Percentiles rank a stretch among this genome's conserved stretches.
Conservation (phyloP, 768 basidiomycete species). For the Rhizopogon salebrosus region DNA sequence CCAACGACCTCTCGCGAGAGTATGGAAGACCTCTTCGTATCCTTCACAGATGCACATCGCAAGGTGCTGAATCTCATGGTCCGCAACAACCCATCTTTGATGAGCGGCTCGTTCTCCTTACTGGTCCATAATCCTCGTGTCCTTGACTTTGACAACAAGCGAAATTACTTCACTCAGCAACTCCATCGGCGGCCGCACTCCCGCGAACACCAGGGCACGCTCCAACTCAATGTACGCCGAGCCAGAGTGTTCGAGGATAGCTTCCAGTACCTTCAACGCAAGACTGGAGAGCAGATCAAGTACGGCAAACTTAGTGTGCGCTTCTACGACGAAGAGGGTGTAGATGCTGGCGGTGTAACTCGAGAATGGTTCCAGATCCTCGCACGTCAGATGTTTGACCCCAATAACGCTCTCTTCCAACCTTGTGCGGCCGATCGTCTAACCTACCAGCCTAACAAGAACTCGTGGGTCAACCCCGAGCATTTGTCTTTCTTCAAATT, state of each 20-base stretch:
- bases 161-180: slow-evolving; percentile 92
- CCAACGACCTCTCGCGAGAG: slow-evolving; percentile 66
- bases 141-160: slow-evolving; percentile 98
- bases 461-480: slow-evolving; percentile 91
- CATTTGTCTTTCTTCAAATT: slow-evolving; percentile 98
- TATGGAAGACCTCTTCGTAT: slow-evolving; percentile 88
- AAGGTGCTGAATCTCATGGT: slow-evolving; percentile 97
- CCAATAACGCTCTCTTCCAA: slow-evolving; percentile 96
- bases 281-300: slow-evolving; percentile 94
- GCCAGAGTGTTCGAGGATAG: slow-evolving; percentile 97
- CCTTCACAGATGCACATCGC: slow-evolving; percentile 89
- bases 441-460: slow-evolving; percentile 95
- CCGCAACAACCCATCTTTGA: slow-evolving; percentile 93
- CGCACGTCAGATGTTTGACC: slow-evolving; percentile 98
- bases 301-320: slow-evolving; percentile 95
- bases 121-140: slow-evolving; percentile 94
- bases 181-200: slow-evolving; percentile 77
- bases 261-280: slow-evolving; percentile 85
- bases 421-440: slow-evolving; percentile 93
- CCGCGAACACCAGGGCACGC: slow-evolving; percentile 76
- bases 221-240: slow-evolving; percentile 86
- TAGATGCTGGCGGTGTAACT: slow-evolving; percentile 97
- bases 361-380: slow-evolving; percentile 99
- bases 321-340: slow-evolving; percentile 96
- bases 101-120: slow-evolving; percentile 97